Evolutionary conservation across 2,329 filamentous ascomycete genomes (phyloP).

Genomic region (Aspergillus versicolor): DNA sequence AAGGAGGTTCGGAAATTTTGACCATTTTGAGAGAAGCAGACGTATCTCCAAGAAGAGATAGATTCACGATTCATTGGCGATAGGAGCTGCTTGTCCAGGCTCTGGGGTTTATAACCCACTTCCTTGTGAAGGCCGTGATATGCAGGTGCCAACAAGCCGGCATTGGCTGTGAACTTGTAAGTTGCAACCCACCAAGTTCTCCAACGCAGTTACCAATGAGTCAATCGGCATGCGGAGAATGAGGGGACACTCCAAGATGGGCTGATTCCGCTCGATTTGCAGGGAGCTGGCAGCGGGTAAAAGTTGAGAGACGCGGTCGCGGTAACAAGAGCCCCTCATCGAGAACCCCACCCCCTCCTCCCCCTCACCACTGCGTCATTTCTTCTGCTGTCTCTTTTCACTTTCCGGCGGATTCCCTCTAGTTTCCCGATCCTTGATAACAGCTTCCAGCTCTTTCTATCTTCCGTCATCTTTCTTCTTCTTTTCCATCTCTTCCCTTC

Average conservation of each 20-base stretch:
- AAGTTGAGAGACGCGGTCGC: neutral
- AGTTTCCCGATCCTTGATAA: slow-evolving; percentile 2
- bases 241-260: slow-evolving; percentile 2
- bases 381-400: slow-evolving; percentile 18
- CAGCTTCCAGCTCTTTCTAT: neutral
- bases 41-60: neutral
- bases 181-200: neutral
- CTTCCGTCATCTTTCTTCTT: slow-evolving; percentile 5
- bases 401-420: slow-evolving; percentile 17
- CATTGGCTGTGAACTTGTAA: neutral
- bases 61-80: neutral
- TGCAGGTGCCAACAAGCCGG: too few species aligned
- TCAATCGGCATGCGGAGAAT: slow-evolving; percentile 11
- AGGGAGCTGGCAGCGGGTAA: neutral
- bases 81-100: too few species aligned
- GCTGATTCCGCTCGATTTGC: too few species aligned
- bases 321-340: neutral
- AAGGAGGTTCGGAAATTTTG: neutral
- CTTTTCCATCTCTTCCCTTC: neutral
- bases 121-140: too few species aligned
- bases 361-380: slow-evolving; percentile 11
- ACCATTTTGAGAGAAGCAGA: neutral
- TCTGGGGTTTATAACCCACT: too few species aligned
- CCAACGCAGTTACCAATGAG: neutral
- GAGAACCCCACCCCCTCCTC: slow-evolving; percentile 16